These are phyloP conservation scores for Tetrapisispora namnaoensis DNA, from an alignment of 805 yeast genomes.

Conservation along the genomic window DNA sequence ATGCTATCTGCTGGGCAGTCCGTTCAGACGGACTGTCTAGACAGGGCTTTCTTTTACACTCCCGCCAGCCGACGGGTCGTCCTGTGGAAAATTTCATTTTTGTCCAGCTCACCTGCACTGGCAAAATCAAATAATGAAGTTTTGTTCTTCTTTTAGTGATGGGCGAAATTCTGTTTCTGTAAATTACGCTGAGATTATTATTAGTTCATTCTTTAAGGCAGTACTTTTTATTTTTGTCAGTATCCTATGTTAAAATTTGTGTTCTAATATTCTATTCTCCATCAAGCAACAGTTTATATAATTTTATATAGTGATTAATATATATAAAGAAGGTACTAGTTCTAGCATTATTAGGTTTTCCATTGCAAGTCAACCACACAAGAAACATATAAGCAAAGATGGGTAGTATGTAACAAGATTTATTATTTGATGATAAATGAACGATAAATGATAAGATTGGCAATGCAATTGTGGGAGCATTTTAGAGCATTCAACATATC, in stretches of 20 bases:
- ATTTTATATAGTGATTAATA: neutral
- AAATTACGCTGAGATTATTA: neutral
- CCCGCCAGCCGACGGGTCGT: no score
- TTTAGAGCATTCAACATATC: no score
- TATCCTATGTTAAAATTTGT: neutral
- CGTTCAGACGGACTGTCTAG: no score
- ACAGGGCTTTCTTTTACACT: no score
- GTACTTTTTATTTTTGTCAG: neutral
- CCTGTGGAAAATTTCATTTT: no score
- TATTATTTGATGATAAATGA: neutral
- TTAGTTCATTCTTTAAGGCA: neutral
- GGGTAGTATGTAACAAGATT: constrained; percentile 55
- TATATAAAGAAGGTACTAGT: neutral
- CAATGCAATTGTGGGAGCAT: neutral
- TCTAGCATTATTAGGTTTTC: neutral
- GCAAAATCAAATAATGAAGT: neutral
- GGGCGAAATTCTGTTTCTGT: neutral
- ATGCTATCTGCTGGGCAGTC: no score
- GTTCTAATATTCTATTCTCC: neutral
- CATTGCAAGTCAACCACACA: neutral
- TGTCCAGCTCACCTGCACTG: no score
- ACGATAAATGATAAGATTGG: neutral
- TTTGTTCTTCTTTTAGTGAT: neutral
- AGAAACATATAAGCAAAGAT: constrained; percentile 39
- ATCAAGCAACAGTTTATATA: neutral